phyloP scores from a whole-genome alignment of 208 protist genomes.

The Acanthamoeba healyi region DNA sequence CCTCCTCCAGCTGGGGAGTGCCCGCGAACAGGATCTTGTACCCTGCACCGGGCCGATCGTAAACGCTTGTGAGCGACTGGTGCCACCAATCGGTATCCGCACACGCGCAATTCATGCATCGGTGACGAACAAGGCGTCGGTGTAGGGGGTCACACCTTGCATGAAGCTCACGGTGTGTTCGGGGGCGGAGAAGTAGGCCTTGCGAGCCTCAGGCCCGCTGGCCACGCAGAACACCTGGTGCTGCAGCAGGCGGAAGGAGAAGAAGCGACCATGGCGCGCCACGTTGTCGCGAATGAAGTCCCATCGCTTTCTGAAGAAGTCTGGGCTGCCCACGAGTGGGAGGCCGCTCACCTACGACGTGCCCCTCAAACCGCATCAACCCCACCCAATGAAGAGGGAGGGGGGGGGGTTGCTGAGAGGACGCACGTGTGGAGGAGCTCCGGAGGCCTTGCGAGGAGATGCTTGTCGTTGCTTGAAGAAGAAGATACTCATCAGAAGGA shows the following conservation, averaged over 20 bases:
- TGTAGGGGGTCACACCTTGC: not conserved
- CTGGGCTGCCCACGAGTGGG: not conserved
- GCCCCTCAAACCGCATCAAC: too few relatives aligned
- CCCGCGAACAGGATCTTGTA: slow-evolving; percentile 23
- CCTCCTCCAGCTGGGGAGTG: slow-evolving; percentile 5
- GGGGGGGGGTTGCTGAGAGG: too few relatives aligned
- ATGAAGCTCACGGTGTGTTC: slow-evolving; percentile 30
- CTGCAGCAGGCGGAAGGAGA: slow-evolving; percentile 50
- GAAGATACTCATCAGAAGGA: too few relatives aligned
- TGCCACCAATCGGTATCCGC: too few relatives aligned
- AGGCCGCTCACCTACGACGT: slow-evolving; percentile 18
- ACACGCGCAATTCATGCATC: too few relatives aligned
- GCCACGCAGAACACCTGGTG: slow-evolving; percentile 17
- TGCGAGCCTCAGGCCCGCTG: slow-evolving; percentile 1
- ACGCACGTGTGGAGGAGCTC: too few relatives aligned
- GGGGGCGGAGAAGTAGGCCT: slow-evolving; percentile 28
- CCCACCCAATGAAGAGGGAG: too few relatives aligned
- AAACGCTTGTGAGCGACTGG: not conserved
- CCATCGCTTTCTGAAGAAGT: slow-evolving; percentile 43
- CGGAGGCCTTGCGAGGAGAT: too few relatives aligned
- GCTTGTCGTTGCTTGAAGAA: too few relatives aligned
- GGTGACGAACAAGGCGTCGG: not conserved
- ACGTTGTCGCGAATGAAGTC: slow-evolving; percentile 30
- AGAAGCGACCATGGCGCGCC: not conserved
- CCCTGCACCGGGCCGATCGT: not conserved